Evolutionary conservation across 371 early-diverging fungal genomes (phyloP), one percentile per base, ranked within the genome.

Genomic region (Blakeslea trispora): DNA sequence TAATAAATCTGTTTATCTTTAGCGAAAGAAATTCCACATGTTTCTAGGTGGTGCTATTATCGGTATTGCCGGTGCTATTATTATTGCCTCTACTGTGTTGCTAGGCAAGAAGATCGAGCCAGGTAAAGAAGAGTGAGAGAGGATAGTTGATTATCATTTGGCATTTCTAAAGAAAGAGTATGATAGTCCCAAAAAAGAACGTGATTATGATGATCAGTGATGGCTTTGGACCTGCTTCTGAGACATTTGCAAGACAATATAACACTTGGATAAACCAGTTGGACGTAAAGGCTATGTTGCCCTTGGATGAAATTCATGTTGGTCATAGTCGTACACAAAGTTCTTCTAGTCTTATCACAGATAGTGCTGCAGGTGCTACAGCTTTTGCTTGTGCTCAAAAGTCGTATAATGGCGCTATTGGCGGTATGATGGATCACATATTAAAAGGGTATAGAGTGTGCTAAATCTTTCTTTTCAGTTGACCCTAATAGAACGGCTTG

Each of bases 321-420:
- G 97, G 98, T 5, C 64, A 89, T 11, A 91, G 91, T 21, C 82
- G 98, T 21, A 97, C 97, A 1, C 77, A 91, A 18, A 91, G 92
- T 56, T 86, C 87, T 21, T 71, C 75, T 53, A 87, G 88, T 61
- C 72, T 93, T 23, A 81, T 98, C 6, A 96, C 98, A 0, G 98
- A 98, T 73, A 93, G 94, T 39, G 98, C 97, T 15, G 96, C 98
- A 15, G 98, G 96, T 4, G 98, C 97, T 5, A 96, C 96, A 0
- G 96, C 95, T 0, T 95, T 92, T 74, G 71, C 93, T 1, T 95
- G 95, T 65, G 89, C 75, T 8, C 41, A 82, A 17, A 95, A 95
- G 74, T 81, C 92, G 0, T 94, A 91, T 75, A 95, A 96, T 65
- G 91, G 88, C 11, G 98, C 95, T 14, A 90, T 95, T 57, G 91